Evolutionary conservation across 352 stramenopile species (phyloP), one percentile per base, ranked within the genome.

Genomic region (Pythium utonaiense): DNA sequence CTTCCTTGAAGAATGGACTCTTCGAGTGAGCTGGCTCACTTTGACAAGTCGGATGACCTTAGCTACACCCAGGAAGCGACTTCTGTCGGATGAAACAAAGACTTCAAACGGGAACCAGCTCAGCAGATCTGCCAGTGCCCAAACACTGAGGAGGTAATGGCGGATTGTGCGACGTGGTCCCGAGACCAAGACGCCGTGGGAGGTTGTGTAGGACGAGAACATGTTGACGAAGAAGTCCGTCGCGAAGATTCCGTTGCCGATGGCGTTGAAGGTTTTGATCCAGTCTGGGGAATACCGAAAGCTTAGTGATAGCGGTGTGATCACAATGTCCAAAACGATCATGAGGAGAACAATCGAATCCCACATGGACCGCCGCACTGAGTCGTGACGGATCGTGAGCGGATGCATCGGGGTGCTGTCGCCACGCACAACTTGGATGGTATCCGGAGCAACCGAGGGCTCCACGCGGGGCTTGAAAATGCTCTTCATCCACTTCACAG

Each of bases 31-130:
- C 47, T 88, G 73, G 33, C 75, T 90, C 40, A 90, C 72, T 56
- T 88, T 88, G 4, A 66, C 77, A 13, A 90, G 71, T 0, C 80
- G 77, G 45, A 90, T 83, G 21, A 88, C 77, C 57, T 90, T 90
- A 17, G 70, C 74, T 40, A 90, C 75, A 38, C 77, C 74, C n/a
- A 90, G 56, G 53, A 88, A 74, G 6, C 74, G 75, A 1, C 80
- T 71, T 38, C 77, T 60, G 12, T 55, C 64, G 0, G 66, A 66
- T 3, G 58, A 28, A 7, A 72, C 66, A 3, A 90, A 38, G 17
- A 73, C 51, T 28, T 87, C 78, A 45, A 90, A 88, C 13, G 78
- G 80, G 51, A 90, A 86, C 76, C 76, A 90, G 40, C 78, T 86
- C 13, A 90, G 66, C 31, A 90, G 76, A 40, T 90, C 80, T 0